These are phyloP conservation scores for Marchantia polymorpha DNA, from an alignment of 225 moss, liverwort and hornwort genomes.

Conservation along the genomic window DNA sequence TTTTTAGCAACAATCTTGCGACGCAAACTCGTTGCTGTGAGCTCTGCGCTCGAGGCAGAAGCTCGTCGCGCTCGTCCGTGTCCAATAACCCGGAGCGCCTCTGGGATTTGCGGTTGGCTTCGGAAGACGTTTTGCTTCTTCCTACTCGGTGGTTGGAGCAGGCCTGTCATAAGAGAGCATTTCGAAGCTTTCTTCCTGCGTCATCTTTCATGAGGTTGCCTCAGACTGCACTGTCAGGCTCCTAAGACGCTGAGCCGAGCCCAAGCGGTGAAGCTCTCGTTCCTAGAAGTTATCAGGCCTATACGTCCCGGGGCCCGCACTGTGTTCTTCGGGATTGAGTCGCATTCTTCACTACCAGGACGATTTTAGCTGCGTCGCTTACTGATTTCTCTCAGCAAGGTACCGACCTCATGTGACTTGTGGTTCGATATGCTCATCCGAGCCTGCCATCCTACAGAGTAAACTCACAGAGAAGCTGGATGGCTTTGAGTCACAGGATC, in stretches of 20 bases:
- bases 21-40: neutral
- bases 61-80: neutral
- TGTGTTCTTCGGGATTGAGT: neutral
- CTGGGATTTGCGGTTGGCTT: neutral
- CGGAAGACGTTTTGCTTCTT: neutral
- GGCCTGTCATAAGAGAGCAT: neutral
- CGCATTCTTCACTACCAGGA: neutral
- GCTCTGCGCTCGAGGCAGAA: neutral
- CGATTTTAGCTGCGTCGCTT: neutral
- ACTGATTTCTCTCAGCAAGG: neutral
- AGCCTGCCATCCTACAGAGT: constrained; percentile 1
- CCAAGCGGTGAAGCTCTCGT: neutral
- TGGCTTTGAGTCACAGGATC: constrained; percentile 35
- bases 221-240: neutral
- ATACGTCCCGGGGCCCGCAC: neutral
- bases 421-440: neutral
- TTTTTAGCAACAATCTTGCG: neutral
- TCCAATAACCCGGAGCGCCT: neutral
- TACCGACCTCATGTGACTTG: neutral
- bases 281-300: neutral
- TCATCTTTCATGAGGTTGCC: neutral
- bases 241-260: neutral
- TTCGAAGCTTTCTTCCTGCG: neutral
- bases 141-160: neutral
- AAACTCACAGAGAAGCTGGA: constrained; percentile 5